A percentile compares a stretch with the other conserved stretches of the same genome.
phyloP scores from a whole-genome alignment of 306 rosid genomes.

The Dryas octopetala region DNA sequence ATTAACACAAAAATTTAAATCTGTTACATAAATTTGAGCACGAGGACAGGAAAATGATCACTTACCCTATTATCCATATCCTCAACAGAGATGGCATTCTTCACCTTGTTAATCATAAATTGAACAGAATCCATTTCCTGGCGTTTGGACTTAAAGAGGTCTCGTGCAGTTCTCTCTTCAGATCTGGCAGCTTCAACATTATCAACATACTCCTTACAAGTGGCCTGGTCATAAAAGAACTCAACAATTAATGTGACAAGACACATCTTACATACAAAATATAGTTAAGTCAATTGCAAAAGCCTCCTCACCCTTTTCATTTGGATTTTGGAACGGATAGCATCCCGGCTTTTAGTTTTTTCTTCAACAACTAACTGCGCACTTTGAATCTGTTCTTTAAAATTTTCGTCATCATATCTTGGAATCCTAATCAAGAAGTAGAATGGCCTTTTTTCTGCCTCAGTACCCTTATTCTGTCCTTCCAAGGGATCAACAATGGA shows the following conservation, averaged over 20 bases:
- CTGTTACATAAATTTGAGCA: constrained; percentile 2
- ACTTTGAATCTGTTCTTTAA: constrained; percentile 55
- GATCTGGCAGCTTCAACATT: constrained; percentile 51
- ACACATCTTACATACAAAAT: constrained; percentile 11
- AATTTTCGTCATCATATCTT: constrained; percentile 55
- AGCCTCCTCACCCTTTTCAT: constrained; percentile 45
- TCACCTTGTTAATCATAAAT: constrained; percentile 52
- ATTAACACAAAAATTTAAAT: constrained; percentile 16
- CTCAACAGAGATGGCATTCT: constrained; percentile 63
- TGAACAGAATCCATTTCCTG: constrained; percentile 76
- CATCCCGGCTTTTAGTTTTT: constrained; percentile 60
- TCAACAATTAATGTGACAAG: constrained; percentile 23
- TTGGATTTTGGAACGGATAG: constrained; percentile 52
- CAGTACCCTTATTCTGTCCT: constrained; percentile 44
- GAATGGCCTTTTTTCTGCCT: constrained; percentile 60
- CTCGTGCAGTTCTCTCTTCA: constrained; percentile 59
- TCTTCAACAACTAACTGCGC: constrained; percentile 56
- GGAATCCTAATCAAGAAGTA: constrained; percentile 64
- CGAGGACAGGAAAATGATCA: background rate
- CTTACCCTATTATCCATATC: constrained; percentile 72
- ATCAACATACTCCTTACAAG: constrained; percentile 39
- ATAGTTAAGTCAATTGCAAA: background rate
- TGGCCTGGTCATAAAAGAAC: constrained; percentile 50
- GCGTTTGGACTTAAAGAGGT: constrained; percentile 57
- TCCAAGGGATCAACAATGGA: constrained; percentile 38